These are phyloP conservation scores for Pleomassaria siparia DNA, from an alignment of 2,329 filamentous ascomycete genomes.

Conservation along the genomic window DNA sequence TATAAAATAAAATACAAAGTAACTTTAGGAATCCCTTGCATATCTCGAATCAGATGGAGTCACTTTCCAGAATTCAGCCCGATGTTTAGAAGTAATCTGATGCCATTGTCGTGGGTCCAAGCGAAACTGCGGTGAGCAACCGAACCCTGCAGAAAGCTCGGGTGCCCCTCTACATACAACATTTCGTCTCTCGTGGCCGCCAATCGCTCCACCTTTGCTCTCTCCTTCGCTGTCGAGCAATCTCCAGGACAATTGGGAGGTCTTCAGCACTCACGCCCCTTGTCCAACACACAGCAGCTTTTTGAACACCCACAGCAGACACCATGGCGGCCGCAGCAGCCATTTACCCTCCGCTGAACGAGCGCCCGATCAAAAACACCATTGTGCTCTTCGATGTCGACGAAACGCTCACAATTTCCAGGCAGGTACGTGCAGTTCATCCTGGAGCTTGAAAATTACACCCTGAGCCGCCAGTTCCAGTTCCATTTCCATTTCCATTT, in stretches of 20 bases:
- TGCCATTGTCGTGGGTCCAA: conserved; percentile 1
- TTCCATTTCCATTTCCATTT: conserved; percentile 4
- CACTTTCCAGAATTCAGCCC: not conserved
- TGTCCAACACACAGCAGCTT: not conserved
- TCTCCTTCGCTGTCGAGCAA: not conserved
- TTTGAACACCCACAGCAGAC: conserved; percentile 1
- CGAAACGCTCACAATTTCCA: conserved; percentile 81
- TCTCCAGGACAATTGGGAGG: conserved; percentile 1
- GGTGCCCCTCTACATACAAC: conserved; percentile 7
- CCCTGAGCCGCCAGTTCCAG: too few relatives aligned
- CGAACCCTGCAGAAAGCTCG: not conserved
- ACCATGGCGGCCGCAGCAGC: conserved; percentile 46
- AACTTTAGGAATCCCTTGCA: too few relatives aligned
- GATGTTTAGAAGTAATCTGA: not conserved
- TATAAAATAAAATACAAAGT: too few relatives aligned
- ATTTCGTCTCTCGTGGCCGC: not conserved
- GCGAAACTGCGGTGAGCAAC: conserved; percentile 9
- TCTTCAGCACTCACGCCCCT: not conserved
- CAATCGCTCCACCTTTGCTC: conserved; percentile 1
- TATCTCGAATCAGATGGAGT: too few relatives aligned
- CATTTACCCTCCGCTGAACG: conserved; percentile 71
- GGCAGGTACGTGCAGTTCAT: conserved; percentile 58
- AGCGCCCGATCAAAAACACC: conserved; percentile 88
- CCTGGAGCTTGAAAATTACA: conserved; percentile 1
- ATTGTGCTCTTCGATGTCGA: conserved; percentile 97